Base-by-base conservation (phyloP, 148 eudicot genomes). In the Bassia scoparia region DNA sequence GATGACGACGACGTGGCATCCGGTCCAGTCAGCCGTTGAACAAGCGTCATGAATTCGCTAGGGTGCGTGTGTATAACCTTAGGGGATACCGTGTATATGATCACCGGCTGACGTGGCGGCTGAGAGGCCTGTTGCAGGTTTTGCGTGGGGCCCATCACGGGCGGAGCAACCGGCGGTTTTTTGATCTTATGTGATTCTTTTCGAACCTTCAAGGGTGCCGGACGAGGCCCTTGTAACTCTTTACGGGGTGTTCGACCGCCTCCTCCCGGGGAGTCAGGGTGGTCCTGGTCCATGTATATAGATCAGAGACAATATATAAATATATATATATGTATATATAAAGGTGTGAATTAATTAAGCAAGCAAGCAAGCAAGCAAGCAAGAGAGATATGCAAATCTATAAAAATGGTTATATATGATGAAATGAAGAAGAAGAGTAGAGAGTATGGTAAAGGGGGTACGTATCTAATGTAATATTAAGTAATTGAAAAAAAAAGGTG, bases 11-110 rank as follows among this genome's bases (percentile, higher is more conserved):
- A 61, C 0, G 83, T 20, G 24, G 83, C 49, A 34, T 78, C 78
- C 0, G 87, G 70, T 34, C 98, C 98, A 16, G 98, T 93, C 64
- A 93, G 78, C 20, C 89, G 87, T 76, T 93, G 98, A 15, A 93
- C 98, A 27, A 93, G 84, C 6, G 85, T 72, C 98, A 87, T 90
- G 82, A 93, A 93, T 44, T 91, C 95, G 59, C 76, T 87, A 60
- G 97, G 95, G 84, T 83, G 81, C 35, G 93, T 77, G 77, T 93
- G 98, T 71, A 93, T 93, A 10, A 93, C 85, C 74, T 91, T 91
- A 5, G 98, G 98, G 12, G 98, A 93, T 49, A 93, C 95, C 7
- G 89, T 83, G 81, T 93, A 93, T 13, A 89, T 93, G 41, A 93
- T 89, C 43, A 93, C 90, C 15, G 98, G 98, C 17, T 85, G 87